Conservation (phyloP, 1,139 yeast genomes). For the Zygosaccharomyces pseudobailii region DNA sequence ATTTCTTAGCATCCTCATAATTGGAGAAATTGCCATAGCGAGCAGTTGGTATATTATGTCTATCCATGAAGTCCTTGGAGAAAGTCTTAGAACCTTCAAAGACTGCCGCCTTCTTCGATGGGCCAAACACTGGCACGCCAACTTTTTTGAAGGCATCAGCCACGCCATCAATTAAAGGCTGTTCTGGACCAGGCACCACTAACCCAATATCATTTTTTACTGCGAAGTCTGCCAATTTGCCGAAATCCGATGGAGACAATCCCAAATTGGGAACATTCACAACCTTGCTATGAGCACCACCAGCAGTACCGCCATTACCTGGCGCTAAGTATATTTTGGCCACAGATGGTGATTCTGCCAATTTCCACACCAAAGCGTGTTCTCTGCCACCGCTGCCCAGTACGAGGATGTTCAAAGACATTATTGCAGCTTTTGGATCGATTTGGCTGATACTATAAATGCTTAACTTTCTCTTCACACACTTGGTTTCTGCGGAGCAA, state of each 20-base stretch:
- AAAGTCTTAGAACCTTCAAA: conserved; percentile 98
- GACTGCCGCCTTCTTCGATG: conserved; percentile 79
- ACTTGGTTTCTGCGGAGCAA: neutral
- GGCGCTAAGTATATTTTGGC: conserved; percentile 83
- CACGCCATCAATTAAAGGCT: conserved; percentile 94
- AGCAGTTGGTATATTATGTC: conserved; percentile 92
- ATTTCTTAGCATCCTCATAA: conserved; percentile 68
- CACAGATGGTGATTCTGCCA: conserved; percentile 72
- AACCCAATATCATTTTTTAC: conserved; percentile 59
- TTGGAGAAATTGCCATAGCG: conserved; percentile 74
- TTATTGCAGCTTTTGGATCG: conserved; percentile 7
- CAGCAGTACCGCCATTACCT: conserved; percentile 90
- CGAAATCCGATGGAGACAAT: conserved; percentile 55
- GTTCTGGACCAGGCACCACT: conserved; percentile 99
- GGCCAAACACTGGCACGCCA: conserved; percentile 97
- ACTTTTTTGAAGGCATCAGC: conserved; percentile 60
- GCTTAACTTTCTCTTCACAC: neutral
- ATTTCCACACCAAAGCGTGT: conserved; percentile 92
- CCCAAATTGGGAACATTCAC: conserved; percentile 61
- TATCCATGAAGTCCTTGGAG: conserved; percentile 90
- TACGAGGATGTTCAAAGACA: conserved; percentile 63
- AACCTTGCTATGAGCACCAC: conserved; percentile 48
- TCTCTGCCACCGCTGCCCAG: conserved; percentile 99
- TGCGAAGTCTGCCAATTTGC: conserved; percentile 61
- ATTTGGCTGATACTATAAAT: neutral